phyloP scores from a whole-genome alignment of 148 eudicot genomes.

The Suaeda aralocaspica region DNA sequence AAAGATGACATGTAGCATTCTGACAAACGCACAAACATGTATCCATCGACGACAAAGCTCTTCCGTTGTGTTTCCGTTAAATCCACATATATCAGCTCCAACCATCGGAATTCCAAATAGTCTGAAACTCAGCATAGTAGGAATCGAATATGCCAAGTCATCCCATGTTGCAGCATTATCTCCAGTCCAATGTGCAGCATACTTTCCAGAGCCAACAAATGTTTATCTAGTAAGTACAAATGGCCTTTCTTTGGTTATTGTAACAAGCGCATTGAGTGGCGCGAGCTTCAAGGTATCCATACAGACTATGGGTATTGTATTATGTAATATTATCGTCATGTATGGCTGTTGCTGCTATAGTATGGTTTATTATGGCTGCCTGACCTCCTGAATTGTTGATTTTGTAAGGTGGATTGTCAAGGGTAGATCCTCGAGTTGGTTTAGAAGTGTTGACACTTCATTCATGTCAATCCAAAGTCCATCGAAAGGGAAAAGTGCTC shows the following conservation, averaged over 20 bases:
- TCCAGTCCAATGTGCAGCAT: constrained; percentile 57
- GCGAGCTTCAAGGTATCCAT: constrained; percentile 44
- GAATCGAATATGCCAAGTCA: constrained; percentile 37
- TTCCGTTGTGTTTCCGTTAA: constrained; percentile 35
- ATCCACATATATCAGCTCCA: constrained; percentile 57
- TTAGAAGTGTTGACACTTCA: constrained; percentile 43
- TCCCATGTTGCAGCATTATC: constrained; percentile 50
- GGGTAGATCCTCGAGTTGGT: constrained; percentile 28
- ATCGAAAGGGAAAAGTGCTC: constrained; percentile 53
- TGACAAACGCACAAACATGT: constrained; percentile 22
- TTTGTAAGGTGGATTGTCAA: constrained; percentile 55
- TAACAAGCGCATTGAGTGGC: constrained; percentile 40
- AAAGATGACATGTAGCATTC: too few relatives aligned
- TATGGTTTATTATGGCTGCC: constrained; percentile 28
- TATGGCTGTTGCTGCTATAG: constrained; percentile 40
- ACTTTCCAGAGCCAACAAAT: constrained; percentile 50
- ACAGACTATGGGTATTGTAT: constrained; percentile 44
- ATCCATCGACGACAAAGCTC: constrained; percentile 60
- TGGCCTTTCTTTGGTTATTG: constrained; percentile 35
- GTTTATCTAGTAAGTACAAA: constrained; percentile 45
- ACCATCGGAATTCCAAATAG: constrained; percentile 55
- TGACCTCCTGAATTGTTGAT: constrained; percentile 35
- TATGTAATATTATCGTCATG: constrained; percentile 40
- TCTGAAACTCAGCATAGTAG: constrained; percentile 37
- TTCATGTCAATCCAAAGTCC: constrained; percentile 98